Conservation (phyloP, 768 basidiomycete genomes). For the Collybia nuda region DNA sequence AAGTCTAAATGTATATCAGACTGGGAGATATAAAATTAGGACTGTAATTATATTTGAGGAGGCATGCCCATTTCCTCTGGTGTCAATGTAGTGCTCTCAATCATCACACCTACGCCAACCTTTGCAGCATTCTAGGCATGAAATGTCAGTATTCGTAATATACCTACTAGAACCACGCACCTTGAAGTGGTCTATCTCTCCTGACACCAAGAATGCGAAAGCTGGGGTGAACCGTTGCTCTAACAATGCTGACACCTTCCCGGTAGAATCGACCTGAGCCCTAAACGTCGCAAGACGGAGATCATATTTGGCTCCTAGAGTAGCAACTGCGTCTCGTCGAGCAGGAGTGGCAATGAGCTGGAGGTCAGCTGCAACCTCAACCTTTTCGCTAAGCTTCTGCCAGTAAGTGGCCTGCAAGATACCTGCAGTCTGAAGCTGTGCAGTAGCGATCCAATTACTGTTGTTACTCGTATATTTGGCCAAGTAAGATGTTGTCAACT, state of each 20-base stretch:
- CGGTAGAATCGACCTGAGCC: constrained; percentile 91
- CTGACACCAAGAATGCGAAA: constrained; percentile 91
- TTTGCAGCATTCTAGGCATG: constrained; percentile 79
- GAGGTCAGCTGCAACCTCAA: constrained; percentile 96
- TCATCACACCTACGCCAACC: constrained; percentile 97
- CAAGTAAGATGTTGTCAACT: constrained; percentile 73
- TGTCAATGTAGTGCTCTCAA: constrained; percentile 80
- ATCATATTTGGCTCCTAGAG: constrained; percentile 95
- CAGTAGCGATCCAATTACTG: constrained; percentile 91
- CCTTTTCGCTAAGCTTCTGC: constrained; percentile 93
- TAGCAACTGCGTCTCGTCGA: constrained; percentile 89
- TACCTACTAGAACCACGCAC: constrained; percentile 35
- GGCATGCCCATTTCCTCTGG: constrained; percentile 82
- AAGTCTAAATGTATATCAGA: background rate
- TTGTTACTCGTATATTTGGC: constrained; percentile 73
- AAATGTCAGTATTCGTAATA: constrained; percentile 3
- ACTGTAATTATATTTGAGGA: constrained; percentile 42
- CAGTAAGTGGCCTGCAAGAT: constrained; percentile 92
- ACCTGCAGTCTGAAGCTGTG: constrained; percentile 80
- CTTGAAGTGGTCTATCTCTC: constrained; percentile 99
- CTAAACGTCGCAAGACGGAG: constrained; percentile 92
- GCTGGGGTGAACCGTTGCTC: constrained; percentile 96
- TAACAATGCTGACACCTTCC: constrained; percentile 91
- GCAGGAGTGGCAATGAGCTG: constrained; percentile 76
- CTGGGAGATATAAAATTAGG: constrained; percentile 23